These are phyloP conservation scores for Endogone sp. DNA, from an alignment of 192 early-diverging fungal species.

Conservation along the genomic window DNA sequence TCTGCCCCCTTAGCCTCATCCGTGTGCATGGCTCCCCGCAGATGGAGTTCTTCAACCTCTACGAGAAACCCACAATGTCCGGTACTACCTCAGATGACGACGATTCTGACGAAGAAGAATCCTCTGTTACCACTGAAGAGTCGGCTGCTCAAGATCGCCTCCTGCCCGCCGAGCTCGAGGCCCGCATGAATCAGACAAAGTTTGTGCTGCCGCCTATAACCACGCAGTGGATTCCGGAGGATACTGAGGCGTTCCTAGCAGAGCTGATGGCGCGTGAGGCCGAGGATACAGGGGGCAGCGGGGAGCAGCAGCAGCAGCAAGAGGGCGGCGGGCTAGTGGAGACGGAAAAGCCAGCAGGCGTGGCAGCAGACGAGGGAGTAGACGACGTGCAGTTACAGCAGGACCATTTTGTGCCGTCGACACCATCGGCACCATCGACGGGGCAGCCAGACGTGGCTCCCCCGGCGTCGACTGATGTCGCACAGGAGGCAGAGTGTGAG, in stretches of 20 bases:
- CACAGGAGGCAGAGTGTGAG: background rate
- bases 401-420: too few relatives aligned
- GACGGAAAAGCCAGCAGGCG: too few relatives aligned
- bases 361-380: too few relatives aligned
- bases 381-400: too few relatives aligned
- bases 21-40: slow-evolving; percentile 89
- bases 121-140: too few relatives aligned
- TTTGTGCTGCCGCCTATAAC: background rate
- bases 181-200: background rate
- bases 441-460: background rate
- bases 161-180: background rate
- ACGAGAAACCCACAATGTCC: slow-evolving; percentile 34
- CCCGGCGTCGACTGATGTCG: background rate
- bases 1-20: slow-evolving; percentile 88
- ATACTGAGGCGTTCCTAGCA: slow-evolving; percentile 1
- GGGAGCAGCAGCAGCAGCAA: too few relatives aligned
- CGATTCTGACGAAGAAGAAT: slow-evolving; percentile 13
- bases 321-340: too few relatives aligned
- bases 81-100: slow-evolving; percentile 38
- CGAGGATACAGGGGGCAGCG: background rate
- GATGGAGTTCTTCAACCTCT: slow-evolving; percentile 80
- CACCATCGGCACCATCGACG: too few relatives aligned
- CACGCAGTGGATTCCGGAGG: background rate
- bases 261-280: background rate
- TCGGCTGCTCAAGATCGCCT: background rate